Evolutionary conservation across 2,329 filamentous ascomycete species (phyloP), one percentile per base, ranked within the genome.

Genomic region (Didymosphaeria variabile): DNA sequence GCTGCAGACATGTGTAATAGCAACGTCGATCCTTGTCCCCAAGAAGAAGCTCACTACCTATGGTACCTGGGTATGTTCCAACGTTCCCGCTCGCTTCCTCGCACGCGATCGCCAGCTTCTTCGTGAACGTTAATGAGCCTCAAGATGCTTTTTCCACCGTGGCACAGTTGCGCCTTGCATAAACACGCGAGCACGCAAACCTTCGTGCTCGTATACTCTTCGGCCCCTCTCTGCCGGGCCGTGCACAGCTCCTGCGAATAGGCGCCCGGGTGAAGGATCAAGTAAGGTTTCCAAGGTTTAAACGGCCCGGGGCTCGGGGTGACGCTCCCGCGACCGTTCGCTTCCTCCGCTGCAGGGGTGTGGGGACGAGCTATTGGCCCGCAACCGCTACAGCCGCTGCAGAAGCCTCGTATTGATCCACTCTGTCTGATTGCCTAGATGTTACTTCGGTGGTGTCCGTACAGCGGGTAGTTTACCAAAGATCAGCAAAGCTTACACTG

Each of bases 231-330:
- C 23, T 12, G 34, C 49, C 32, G 9, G 38, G n/a, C 19, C 19
- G 19, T 23, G 8, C 17, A 23, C 32, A 23, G 40, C 9, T 52
- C 17, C 29, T 49, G 9, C 26, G 23, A 15, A 15, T 19, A 31
- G 9, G 21, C 23, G 7, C 19, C 31, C n/a, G 23, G 23, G 17
- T n/a, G 32, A 17, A 51, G 19, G 46, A 49, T 23, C n/a, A 52
- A 38, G 34, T 29, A 29, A 29, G 26, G 26, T 29, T 4, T 38
- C 19, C 6, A 29, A 29, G 26, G 26, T 29, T 4, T 38, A 40
- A 13, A 52, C 34, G 49, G 49, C n/a, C 49, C 49, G 49, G 13
- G 21, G 21, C 49, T 40, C 34, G 34, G n/a, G 49, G 49, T 5
- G 26, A 26, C 21, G 49, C n/a, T 26, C 34, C 49, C 49, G 32